Evolutionary conservation across 2,329 filamentous ascomycete genomes (phyloP).

Genomic region (Microcyclosporella mali): DNA sequence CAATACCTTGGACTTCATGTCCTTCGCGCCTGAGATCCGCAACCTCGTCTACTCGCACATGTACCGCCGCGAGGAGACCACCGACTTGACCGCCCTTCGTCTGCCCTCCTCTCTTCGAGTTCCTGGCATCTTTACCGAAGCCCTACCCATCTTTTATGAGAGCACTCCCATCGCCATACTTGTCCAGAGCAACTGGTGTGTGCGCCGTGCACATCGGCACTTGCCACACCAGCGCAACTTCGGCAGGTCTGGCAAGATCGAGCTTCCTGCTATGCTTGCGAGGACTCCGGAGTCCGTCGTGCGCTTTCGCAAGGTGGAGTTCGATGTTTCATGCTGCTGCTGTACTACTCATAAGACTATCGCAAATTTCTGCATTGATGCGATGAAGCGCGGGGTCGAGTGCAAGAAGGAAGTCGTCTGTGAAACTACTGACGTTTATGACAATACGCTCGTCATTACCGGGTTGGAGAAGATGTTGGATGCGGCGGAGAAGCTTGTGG

Average conservation of each 20-base stretch:
- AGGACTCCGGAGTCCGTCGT: background rate
- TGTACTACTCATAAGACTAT: conserved; percentile 2
- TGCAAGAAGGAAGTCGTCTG: too few relatives aligned
- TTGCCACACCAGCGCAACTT: conserved; percentile 1
- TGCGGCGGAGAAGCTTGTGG: background rate
- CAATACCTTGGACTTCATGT: conserved; percentile 5
- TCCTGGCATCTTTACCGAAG: conserved; percentile 4
- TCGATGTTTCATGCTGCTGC: conserved; percentile 6
- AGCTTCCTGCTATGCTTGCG: background rate
- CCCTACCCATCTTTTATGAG: conserved; percentile 7
- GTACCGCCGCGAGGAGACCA: background rate
- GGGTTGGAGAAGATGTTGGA: conserved; percentile 5
- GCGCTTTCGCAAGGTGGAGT: conserved; percentile 4
- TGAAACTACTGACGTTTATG: too few relatives aligned
- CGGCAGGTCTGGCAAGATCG: conserved; percentile 1
- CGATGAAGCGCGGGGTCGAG: too few relatives aligned
- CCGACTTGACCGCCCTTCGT: background rate
- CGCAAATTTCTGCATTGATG: background rate
- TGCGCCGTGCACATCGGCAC: conserved; percentile 2
- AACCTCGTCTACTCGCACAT: conserved; percentile 8
- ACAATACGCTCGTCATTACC: background rate
- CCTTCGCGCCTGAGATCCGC: conserved; percentile 8
- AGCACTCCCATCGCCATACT: conserved; percentile 4
- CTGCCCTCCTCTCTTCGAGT: conserved; percentile 4
- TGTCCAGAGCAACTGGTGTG: conserved; percentile 5